Conservation (phyloP, 2,329 filamentous ascomycete genomes). For the Ilyonectria destructans region DNA sequence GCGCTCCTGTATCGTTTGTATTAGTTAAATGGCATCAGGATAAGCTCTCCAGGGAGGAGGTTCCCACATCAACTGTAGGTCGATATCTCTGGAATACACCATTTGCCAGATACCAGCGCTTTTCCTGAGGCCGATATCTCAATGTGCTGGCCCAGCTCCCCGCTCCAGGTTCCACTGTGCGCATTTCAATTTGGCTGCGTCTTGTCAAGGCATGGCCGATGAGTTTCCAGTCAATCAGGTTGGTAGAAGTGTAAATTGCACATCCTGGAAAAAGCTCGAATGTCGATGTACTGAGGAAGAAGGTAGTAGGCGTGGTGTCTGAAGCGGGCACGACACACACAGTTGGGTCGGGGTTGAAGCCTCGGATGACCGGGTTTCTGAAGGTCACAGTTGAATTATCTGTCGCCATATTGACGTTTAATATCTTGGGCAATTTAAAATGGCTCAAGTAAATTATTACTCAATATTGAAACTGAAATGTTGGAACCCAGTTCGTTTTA, state of each 20-base stretch:
- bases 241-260: conserved; percentile 72
- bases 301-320: conserved; percentile 53
- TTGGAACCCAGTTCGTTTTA: conserved; percentile 1
- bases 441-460: neutral
- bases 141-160: conserved; percentile 67
- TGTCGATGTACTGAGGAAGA: conserved; percentile 74
- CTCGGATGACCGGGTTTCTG: conserved; percentile 70
- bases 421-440: neutral
- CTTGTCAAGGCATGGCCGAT: conserved; percentile 68
- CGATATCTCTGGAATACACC: conserved; percentile 62
- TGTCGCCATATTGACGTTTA: conserved; percentile 20
- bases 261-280: conserved; percentile 76
- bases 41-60: no score
- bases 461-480: neutral
- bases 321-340: conserved; percentile 56
- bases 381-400: conserved; percentile 41
- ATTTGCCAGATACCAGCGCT: conserved; percentile 63
- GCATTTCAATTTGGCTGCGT: conserved; percentile 66
- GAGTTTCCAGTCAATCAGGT: conserved; percentile 68
- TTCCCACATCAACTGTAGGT: conserved; percentile 54
- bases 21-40: neutral
- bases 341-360: conserved; percentile 76
- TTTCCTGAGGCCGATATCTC: conserved; percentile 58
- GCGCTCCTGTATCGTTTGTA: conserved; percentile 50
- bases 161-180: conserved; percentile 66